Percentiles rank a stretch among this genome's conserved stretches.
These are phyloP conservation scores for Petasospora fabianii DNA, from an alignment of 1,139 yeast genomes.

Conservation along the genomic window DNA sequence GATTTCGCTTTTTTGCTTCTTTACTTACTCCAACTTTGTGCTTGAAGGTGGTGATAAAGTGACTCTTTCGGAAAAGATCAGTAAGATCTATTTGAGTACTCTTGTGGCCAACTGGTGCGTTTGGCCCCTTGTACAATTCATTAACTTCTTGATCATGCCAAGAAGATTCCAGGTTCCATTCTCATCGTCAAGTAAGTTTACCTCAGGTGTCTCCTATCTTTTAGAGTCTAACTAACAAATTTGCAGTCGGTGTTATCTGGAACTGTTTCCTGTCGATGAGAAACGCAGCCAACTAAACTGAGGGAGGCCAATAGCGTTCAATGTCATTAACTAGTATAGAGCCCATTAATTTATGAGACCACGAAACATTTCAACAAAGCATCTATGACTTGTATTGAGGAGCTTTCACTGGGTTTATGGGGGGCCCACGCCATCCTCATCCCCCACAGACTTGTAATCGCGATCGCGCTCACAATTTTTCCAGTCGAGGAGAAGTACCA, in stretches of 20 bases:
- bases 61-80: constrained; percentile 60
- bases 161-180: constrained; percentile 83
- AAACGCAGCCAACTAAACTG: constrained; percentile 24
- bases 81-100: constrained; percentile 68
- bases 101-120: constrained; percentile 74
- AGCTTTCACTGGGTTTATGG: no score
- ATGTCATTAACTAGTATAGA: background rate
- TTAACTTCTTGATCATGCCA: constrained; percentile 82
- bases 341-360: no score
- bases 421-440: no score
- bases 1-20: constrained; percentile 72
- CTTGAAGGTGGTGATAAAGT: constrained; percentile 71
- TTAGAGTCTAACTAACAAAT: constrained; percentile 13
- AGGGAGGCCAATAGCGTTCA: background rate
- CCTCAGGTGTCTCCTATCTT: background rate
- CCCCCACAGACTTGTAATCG: no score
- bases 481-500: background rate
- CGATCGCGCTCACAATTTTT: constrained; percentile 5
- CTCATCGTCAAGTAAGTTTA: constrained; percentile 74
- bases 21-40: constrained; percentile 78
- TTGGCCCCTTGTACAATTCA: constrained; percentile 95
- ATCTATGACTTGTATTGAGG: no score
- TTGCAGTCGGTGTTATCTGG: constrained; percentile 28
- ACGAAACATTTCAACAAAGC: no score
- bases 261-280: constrained; percentile 81